Percentiles rank a stretch among this genome's conserved stretches.
phyloP scores from a whole-genome alignment of 2,329 filamentous ascomycete genomes.

The Epichloe sp. region DNA sequence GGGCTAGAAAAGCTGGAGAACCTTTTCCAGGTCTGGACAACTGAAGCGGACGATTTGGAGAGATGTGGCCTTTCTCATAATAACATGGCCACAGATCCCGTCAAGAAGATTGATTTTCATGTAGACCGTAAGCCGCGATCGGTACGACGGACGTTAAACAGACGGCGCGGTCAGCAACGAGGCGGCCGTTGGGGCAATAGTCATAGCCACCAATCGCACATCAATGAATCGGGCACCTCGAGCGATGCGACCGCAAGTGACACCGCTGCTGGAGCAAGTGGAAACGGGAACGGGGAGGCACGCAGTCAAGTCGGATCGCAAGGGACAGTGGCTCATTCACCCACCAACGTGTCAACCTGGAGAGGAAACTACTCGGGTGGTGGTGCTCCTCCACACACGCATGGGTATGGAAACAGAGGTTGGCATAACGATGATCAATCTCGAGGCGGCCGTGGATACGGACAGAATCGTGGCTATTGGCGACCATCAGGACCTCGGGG shows the following conservation, averaged over 20 bases:
- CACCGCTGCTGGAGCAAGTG: not conserved
- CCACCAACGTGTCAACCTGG: not conserved
- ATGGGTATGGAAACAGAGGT: not conserved
- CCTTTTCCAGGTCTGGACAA: slow-evolving; percentile 59
- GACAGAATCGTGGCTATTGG: slow-evolving; percentile 1
- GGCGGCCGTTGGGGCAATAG: slow-evolving; percentile 9
- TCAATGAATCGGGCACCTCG: not conserved
- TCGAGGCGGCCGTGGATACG: slow-evolving; percentile 10
- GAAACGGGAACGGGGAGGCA: not conserved
- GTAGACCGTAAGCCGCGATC: slow-evolving; percentile 35
- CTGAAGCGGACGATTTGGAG: slow-evolving; percentile 43
- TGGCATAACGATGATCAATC: slow-evolving; percentile 6
- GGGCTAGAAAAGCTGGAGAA: slow-evolving; percentile 39
- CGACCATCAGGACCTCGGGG: slow-evolving; percentile 1
- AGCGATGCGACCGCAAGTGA: slow-evolving; percentile 1
- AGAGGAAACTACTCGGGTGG: slow-evolving; percentile 2
- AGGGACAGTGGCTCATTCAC: not conserved
- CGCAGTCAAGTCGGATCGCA: not conserved
- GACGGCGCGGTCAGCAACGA: slow-evolving; percentile 13
- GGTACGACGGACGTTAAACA: slow-evolving; percentile 12
- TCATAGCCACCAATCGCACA: not conserved
- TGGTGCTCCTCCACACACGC: not conserved
- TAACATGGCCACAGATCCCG: slow-evolving; percentile 53
- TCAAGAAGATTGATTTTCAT: slow-evolving; percentile 51
- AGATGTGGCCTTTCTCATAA: slow-evolving; percentile 41